A percentile compares a stretch with the other conserved stretches of the same genome.
Evolutionary conservation across 2,329 filamentous ascomycete species (phyloP).

Genomic region (Sporothrix schenckii): DNA sequence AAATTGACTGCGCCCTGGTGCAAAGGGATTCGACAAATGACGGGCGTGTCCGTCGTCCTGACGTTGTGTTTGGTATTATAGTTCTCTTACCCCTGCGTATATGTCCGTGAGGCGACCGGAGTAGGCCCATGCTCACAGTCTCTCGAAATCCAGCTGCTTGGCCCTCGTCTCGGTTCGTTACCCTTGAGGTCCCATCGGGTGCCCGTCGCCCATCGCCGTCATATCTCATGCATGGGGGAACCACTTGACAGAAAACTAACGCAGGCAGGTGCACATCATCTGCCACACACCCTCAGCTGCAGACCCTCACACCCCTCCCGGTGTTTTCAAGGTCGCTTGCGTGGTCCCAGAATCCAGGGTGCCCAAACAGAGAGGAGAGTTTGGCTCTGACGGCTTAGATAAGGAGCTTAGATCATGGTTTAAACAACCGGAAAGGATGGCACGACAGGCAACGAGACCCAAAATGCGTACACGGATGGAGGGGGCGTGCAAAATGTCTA

Average conservation of each 20-base stretch:
- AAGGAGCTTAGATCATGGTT: too few species aligned
- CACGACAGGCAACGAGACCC: constrained; percentile 2
- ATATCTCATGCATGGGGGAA: background rate
- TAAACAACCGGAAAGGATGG: background rate
- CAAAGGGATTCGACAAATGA: constrained; percentile 6
- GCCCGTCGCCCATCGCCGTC: background rate
- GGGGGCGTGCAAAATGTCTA: background rate
- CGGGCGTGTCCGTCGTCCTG: background rate
- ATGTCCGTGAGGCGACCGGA: constrained; percentile 13
- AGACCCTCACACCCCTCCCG: background rate
- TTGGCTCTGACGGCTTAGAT: background rate
- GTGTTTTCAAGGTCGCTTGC: constrained; percentile 5
- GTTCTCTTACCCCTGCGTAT: constrained; percentile 1
- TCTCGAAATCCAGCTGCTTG: background rate
- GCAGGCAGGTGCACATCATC: background rate
- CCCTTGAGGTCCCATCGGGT: background rate
- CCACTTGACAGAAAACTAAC: constrained; percentile 9
- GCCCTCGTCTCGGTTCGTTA: background rate
- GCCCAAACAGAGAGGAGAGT: background rate
- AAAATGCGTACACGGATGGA: background rate
- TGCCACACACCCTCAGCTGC: background rate
- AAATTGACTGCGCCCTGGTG: background rate
- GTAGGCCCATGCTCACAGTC: background rate
- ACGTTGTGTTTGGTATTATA: too few species aligned
- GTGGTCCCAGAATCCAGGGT: constrained; percentile 18